Evolutionary conservation across 2,329 filamentous ascomycete genomes (phyloP).

Genomic region (Neopestalotiopsis rosae): DNA sequence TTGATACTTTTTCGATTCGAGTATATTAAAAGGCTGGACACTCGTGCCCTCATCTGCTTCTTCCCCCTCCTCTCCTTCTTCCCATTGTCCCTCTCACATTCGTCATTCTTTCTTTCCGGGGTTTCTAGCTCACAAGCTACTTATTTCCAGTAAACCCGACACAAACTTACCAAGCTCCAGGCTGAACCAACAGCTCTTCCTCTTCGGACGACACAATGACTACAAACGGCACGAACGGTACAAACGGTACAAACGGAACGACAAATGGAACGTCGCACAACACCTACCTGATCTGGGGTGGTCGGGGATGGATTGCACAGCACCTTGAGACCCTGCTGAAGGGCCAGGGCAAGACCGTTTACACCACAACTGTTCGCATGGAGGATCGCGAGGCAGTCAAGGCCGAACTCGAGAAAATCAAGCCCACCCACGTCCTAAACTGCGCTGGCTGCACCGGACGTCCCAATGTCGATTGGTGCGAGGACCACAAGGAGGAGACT

Average conservation of each 20-base stretch:
- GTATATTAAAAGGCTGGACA: neutral
- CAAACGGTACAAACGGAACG: conserved; percentile 27
- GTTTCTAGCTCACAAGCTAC: neutral
- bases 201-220: conserved; percentile 2
- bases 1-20: neutral
- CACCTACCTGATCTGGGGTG: conserved; percentile 69
- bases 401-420: conserved; percentile 60
- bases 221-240: conserved; percentile 26
- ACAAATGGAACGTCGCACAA: conserved; percentile 31
- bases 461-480: conserved; percentile 75
- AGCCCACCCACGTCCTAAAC: conserved; percentile 71
- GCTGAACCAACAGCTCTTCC: neutral
- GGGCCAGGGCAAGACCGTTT: conserved; percentile 64
- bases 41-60: neutral
- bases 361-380: conserved; percentile 68
- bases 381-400: conserved; percentile 64
- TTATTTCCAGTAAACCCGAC: neutral
- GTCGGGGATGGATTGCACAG: conserved; percentile 66
- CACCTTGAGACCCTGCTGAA: conserved; percentile 65
- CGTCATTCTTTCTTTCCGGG: neutral
- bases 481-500: conserved; percentile 71
- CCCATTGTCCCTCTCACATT: neutral
- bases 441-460: conserved; percentile 69
- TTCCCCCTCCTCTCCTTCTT: neutral
- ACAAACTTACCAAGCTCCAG: neutral